A percentile compares a stretch with the other conserved stretches of the same genome.
These are phyloP conservation scores for Calamus simplicifolius DNA, from an alignment of 176 grass and related monocot genomes.

Conservation along the genomic window DNA sequence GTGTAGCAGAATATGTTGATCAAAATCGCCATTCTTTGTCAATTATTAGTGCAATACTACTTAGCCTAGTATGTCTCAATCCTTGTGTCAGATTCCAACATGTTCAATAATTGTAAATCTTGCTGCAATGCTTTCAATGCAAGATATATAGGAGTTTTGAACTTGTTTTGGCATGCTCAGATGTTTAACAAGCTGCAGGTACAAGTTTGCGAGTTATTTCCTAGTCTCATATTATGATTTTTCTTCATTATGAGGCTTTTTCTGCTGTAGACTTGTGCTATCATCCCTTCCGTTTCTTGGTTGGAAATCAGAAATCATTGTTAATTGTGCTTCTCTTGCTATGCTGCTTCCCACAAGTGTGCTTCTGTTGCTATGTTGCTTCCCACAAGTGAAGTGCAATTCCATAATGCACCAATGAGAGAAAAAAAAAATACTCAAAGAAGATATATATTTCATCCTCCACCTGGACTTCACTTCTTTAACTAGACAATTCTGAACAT, in stretches of 20 bases:
- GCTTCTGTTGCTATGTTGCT: background rate
- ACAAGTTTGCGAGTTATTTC: no score
- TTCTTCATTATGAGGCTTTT: background rate
- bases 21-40: constrained; percentile 64
- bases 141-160: no score
- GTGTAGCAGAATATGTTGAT: constrained; percentile 69
- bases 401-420: no score
- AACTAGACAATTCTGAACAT: no score
- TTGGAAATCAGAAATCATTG: background rate
- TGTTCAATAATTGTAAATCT: constrained; percentile 6
- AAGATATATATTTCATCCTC: background rate
- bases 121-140: background rate
- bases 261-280: background rate
- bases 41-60: constrained; percentile 70
- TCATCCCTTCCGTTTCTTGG: background rate
- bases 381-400: background rate
- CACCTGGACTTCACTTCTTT: no score
- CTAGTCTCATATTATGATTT: no score
- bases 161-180: no score
- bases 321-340: background rate
- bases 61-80: constrained; percentile 65
- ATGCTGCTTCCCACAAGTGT: background rate
- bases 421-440: background rate
- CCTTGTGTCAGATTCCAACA: background rate
- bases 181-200: no score